Percentiles rank a stretch among this genome's conserved stretches.
phyloP scores from a whole-genome alignment of 306 rosid genomes.

The Purshia tridentata region DNA sequence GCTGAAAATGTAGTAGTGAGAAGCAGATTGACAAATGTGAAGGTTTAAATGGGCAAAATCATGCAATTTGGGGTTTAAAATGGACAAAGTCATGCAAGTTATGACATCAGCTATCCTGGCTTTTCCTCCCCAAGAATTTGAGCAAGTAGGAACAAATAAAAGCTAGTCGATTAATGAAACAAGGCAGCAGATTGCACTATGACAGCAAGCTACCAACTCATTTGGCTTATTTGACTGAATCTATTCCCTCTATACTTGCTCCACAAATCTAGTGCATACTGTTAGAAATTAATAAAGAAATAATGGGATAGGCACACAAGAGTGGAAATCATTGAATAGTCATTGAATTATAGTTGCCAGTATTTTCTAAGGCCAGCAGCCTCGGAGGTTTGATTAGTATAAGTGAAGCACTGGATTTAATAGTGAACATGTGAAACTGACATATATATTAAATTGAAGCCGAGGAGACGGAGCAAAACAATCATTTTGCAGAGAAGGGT shows the following conservation, averaged over 20 bases:
- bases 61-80: background rate
- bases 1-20: background rate
- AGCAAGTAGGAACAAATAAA: constrained; percentile 4
- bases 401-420: background rate
- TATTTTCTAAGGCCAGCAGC: background rate
- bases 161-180: background rate
- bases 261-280: background rate
- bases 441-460: background rate
- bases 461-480: background rate
- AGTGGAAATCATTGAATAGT: background rate
- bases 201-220: constrained; percentile 1
- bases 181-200: background rate
- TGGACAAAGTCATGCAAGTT: background rate
- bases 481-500: background rate
- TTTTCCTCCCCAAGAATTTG: background rate
- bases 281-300: background rate
- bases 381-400: background rate
- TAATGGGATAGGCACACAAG: background rate
- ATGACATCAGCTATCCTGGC: background rate
- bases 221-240: constrained; percentile 11
- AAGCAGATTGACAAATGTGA: background rate
- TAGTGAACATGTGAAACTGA: background rate
- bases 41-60: constrained; percentile 3
- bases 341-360: no score
- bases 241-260: constrained; percentile 10